Conservation (phyloP, 2,329 filamentous ascomycete genomes). For the Colletotrichum ledebouriae region DNA sequence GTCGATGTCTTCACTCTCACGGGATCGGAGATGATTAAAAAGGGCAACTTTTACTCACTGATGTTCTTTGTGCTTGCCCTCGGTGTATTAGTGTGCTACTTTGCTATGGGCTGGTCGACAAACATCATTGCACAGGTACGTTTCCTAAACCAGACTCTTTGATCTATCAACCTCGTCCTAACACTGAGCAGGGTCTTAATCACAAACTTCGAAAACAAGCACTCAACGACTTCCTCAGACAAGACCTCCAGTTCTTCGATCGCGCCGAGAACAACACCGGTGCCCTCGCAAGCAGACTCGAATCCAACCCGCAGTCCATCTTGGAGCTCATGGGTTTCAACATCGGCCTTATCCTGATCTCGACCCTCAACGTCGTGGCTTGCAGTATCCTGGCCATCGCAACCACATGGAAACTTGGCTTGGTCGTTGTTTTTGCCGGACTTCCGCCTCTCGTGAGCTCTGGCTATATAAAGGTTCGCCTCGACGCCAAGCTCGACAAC, state of each 20-base stretch:
- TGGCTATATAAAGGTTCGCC: constrained; percentile 56
- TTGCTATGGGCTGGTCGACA: constrained; percentile 52
- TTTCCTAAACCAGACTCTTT: background rate
- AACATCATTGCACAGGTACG: constrained; percentile 52
- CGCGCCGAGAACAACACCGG: constrained; percentile 56
- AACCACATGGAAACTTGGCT: constrained; percentile 62
- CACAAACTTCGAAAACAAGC: constrained; percentile 48
- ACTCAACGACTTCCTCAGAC: constrained; percentile 53
- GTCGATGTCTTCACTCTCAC: constrained; percentile 57
- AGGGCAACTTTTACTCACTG: constrained; percentile 65
- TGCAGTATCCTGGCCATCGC: constrained; percentile 59
- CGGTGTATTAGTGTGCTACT: constrained; percentile 61
- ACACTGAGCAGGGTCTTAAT: constrained; percentile 33
- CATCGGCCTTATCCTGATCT: constrained; percentile 55
- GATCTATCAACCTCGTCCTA: background rate
- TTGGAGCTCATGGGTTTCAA: constrained; percentile 60
- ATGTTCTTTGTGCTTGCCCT: constrained; percentile 68
- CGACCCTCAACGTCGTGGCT: constrained; percentile 53
- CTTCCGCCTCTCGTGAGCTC: constrained; percentile 53
- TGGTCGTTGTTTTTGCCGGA: constrained; percentile 61
- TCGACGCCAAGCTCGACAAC: constrained; percentile 57
- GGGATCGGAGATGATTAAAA: constrained; percentile 50
- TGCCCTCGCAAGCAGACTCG: constrained; percentile 52
- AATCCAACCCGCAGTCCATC: constrained; percentile 55
- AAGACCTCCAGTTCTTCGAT: constrained; percentile 60